Evolutionary conservation across 2,329 filamentous ascomycete genomes (phyloP).

Genomic region (Hypomyces rosellus): DNA sequence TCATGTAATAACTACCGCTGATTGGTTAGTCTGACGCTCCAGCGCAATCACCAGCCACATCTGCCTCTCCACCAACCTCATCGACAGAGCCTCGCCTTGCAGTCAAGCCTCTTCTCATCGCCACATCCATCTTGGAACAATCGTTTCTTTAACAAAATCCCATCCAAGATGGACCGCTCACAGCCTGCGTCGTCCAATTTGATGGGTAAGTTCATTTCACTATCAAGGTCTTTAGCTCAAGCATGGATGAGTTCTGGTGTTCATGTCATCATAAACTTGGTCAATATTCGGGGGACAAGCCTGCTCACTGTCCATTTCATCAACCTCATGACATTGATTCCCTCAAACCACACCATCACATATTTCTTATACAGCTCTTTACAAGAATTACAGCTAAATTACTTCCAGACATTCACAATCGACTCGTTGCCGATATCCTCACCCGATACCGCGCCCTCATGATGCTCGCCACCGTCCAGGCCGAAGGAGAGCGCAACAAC

Average conservation of each 20-base stretch:
- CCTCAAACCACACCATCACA: background rate
- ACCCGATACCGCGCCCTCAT: constrained; percentile 38
- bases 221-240: too few relatives aligned
- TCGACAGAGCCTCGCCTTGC: too few relatives aligned
- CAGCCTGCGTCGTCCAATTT: constrained; percentile 29
- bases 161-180: constrained; percentile 25
- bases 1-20: too few relatives aligned
- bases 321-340: background rate
- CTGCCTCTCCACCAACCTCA: too few relatives aligned
- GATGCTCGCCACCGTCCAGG: constrained; percentile 38
- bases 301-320: background rate
- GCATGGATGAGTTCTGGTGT: too few relatives aligned
- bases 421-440: constrained; percentile 39
- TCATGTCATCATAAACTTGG: background rate
- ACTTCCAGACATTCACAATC: constrained; percentile 37
- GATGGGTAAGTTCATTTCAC: constrained; percentile 26
- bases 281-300: background rate
- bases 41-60: too few relatives aligned
- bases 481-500: constrained; percentile 32
- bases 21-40: too few relatives aligned
- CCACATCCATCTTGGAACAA: too few relatives aligned
- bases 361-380: background rate
- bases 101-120: background rate
- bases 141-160: too few relatives aligned
- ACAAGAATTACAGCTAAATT: background rate